Conservation (phyloP, 2,329 filamentous ascomycete species). For the Rhytidhysteron rufulum region DNA sequence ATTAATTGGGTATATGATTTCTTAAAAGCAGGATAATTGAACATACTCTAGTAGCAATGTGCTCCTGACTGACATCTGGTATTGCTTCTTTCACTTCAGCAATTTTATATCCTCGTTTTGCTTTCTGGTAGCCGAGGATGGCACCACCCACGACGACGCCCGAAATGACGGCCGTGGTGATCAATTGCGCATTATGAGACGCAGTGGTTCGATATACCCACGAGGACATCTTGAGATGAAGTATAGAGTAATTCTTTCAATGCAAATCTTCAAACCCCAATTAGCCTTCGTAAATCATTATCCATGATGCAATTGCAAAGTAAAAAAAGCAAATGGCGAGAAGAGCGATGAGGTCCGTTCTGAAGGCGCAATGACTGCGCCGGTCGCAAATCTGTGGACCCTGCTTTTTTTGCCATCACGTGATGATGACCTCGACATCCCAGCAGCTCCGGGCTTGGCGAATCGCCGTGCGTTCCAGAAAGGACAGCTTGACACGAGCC, state of each 20-base stretch:
- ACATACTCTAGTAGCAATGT: constrained; percentile 50
- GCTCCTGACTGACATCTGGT: constrained; percentile 49
- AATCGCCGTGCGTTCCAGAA: neutral
- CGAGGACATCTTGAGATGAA: no score
- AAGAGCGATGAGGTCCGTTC: no score
- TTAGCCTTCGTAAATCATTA: no score
- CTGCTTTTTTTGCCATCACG: no score
- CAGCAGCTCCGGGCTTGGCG: no score
- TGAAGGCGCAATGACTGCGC: no score
- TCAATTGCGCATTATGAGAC: constrained; percentile 57
- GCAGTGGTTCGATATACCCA: constrained; percentile 43
- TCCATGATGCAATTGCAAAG: no score
- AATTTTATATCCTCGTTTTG: constrained; percentile 52
- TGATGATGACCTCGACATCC: no score
- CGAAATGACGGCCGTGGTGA: constrained; percentile 63
- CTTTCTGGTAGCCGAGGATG: constrained; percentile 56
- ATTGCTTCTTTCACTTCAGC: constrained; percentile 60
- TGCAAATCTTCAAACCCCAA: no score
- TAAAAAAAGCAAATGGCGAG: no score
- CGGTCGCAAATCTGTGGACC: no score
- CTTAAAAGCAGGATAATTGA: neutral
- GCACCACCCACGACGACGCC: constrained; percentile 47
- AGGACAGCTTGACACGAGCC: constrained; percentile 3
- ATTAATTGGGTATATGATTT: neutral
- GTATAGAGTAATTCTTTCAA: no score